Evolutionary conservation across 257 asterid genomes (phyloP).

Genomic region (Capsicum chinense): DNA sequence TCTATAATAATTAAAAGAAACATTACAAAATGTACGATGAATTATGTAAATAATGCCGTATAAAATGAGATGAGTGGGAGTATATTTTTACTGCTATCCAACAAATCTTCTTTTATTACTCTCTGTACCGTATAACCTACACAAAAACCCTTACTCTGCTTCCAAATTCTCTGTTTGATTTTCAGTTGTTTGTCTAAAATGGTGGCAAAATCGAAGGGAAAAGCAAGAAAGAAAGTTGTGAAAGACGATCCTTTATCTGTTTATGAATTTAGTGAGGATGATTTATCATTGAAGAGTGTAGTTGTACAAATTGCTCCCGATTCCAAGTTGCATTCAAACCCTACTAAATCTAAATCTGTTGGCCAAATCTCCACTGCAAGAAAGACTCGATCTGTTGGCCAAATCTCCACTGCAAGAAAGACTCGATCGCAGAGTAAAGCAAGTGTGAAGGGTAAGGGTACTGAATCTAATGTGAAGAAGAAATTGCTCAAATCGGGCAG

Average conservation of each 20-base stretch:
- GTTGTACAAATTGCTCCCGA: background rate
- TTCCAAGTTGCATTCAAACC: background rate
- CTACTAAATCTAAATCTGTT: background rate
- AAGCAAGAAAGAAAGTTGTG: background rate
- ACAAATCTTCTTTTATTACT: no score
- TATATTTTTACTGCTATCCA: no score
- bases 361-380: background rate
- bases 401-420: background rate
- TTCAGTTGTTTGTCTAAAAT: background rate
- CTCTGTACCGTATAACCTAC: background rate
- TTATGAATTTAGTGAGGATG: constrained; percentile 23
- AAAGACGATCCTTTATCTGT: constrained; percentile 14
- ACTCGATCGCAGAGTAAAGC: background rate
- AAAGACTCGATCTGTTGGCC: background rate
- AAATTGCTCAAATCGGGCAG: background rate
- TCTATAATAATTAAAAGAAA: no score
- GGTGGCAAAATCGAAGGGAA: background rate
- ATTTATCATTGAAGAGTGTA: background rate
- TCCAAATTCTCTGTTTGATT: background rate
- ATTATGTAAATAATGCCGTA: no score
- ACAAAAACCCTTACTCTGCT: background rate
- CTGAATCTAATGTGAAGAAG: background rate
- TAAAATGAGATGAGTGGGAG: no score
- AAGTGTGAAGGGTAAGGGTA: background rate
- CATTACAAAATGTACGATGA: no score